Evolutionary conservation across 805 yeast species (phyloP), one percentile per base, ranked within the genome.

Genomic region (Zygoascus ofunaensis): DNA sequence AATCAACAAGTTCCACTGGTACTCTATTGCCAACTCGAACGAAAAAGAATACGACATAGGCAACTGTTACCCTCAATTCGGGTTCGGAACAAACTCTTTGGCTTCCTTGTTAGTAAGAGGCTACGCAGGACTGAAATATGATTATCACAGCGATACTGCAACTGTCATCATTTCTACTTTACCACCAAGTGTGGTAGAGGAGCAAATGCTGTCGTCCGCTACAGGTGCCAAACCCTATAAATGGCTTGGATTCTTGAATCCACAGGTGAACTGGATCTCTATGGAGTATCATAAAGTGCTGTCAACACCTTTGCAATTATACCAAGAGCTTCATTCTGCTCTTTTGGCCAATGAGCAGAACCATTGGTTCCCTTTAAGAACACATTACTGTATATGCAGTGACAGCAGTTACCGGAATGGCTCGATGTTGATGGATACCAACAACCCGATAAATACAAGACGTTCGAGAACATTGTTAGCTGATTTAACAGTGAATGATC

Each of bases 61-160:
- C 18, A 37, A 37, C 10, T 37, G 41, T 21, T 37, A 37, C 14
- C 41, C 41, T n/a, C 4, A 37, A 3, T 15, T 37, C 5, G 33
- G 20, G 12, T 4, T 15, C 10, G 19, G 32, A 5, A 12, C 23
- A 23, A 24, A 14, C 33, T 4, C 4, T 15, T 12, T 37, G 30
- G 30, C 30, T 8, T 26, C 30, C 12, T 26, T 26, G 12, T 8
- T 26, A 26, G 30, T 26, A 7, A 26, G 12, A 26, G 30, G 30
- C 30, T 26, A 26, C 12, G 30, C 30, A 7, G 30, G 30, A 26
- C 30, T 26, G 30, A 26, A 26, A 26, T 26, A 26, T 26, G 30
- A 26, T 12, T 26, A 26, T 26, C 30, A 26, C 7, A 26, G 10
- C 10, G 30, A 26, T 26, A 26, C 30, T 12, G 30, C 30, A 8